Conservation (phyloP, 192 early-diverging fungal genomes). For the Coemansia javaensis region DNA sequence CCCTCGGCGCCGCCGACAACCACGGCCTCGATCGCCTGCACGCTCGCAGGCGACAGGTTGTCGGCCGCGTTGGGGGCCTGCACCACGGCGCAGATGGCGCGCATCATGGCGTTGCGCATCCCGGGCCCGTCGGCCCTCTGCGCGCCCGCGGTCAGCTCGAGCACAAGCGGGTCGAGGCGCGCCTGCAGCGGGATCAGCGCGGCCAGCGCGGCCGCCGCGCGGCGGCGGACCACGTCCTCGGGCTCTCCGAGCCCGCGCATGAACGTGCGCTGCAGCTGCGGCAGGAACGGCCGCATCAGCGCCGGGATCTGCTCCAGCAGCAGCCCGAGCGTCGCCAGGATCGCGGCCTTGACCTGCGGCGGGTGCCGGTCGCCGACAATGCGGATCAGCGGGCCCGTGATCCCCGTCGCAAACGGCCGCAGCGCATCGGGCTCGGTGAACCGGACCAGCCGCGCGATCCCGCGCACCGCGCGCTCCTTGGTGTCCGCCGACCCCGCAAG, state of each 20-base stretch:
- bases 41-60: slow-evolving; percentile 22
- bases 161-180: slow-evolving; percentile 39
- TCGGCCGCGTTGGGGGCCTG: slow-evolving; percentile 20
- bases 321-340: slow-evolving; percentile 77
- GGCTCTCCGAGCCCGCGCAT: slow-evolving; percentile 81
- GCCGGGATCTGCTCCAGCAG: slow-evolving; percentile 80
- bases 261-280: slow-evolving; percentile 97
- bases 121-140: slow-evolving; percentile 21
- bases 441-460: slow-evolving; percentile 71
- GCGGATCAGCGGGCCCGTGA: slow-evolving; percentile 96
- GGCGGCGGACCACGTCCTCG: slow-evolving; percentile 68
- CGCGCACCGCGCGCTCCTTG: slow-evolving; percentile 81
- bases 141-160: slow-evolving; percentile 29
- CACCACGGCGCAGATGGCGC: slow-evolving; percentile 27
- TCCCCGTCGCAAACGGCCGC: slow-evolving; percentile 86
- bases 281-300: slow-evolving; percentile 92
- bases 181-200: slow-evolving; percentile 48
- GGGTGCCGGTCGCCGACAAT: slow-evolving; percentile 93
- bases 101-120: slow-evolving; percentile 30
- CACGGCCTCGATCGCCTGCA: slow-evolving; percentile 29
- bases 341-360: slow-evolving; percentile 87
- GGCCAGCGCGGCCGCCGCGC: slow-evolving; percentile 72
- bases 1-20: slow-evolving; percentile 4
- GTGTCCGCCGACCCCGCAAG: slow-evolving; percentile 79
- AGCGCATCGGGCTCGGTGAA: slow-evolving; percentile 61